Evolutionary conservation across 306 rosid species (phyloP), one percentile per base, ranked within the genome.

Genomic region (Cucurbita ficifolia): DNA sequence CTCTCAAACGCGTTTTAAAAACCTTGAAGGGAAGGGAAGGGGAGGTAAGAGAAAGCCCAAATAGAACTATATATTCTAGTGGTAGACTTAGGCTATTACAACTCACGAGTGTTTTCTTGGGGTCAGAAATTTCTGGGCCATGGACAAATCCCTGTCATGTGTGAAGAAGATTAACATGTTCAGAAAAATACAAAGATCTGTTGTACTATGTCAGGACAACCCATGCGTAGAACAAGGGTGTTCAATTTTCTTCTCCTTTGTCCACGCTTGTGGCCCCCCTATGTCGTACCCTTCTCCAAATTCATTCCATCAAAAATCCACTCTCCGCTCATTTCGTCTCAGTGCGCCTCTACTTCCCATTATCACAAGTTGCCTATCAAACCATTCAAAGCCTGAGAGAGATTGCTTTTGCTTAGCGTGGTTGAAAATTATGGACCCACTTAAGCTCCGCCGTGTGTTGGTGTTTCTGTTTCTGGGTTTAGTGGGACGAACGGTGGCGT

Each of bases 401-500:
- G 3, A 38, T 16, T 61, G 19, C 21, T 60, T 14, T 14, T 33
- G 10, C 42, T 13, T 59, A 29, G 10, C 64, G 19, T 60, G 45
- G 4, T 60, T 21, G 18, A 24, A 67, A 72, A 29, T 18, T 57
- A 78, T 78, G 77, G 51, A 42, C 55, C 40, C 73, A 35, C 6
- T 45, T 14, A 46, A 17, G 56, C 70, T 59, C 45, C 46, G 70
- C 16, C 53, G 11, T 77, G 78, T 39, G n/a, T 43, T 68, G 46
- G 75, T 35, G 71, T 17, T 82, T 70, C 8, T 78, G 9, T 64
- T 75, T 76, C 48, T 78, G 81, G 21, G 79, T 46, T 39, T 55
- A 38, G 14, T 63, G 7, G 75, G 61, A 10, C 50, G 22, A 17
- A 73, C 59, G 10, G 46, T 24, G 79, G 46, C 3, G 56, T 46